Evolutionary conservation across 2,329 filamentous ascomycete genomes (phyloP), one percentile per base, ranked within the genome.

Genomic region (Stemphylium lycopersici): DNA sequence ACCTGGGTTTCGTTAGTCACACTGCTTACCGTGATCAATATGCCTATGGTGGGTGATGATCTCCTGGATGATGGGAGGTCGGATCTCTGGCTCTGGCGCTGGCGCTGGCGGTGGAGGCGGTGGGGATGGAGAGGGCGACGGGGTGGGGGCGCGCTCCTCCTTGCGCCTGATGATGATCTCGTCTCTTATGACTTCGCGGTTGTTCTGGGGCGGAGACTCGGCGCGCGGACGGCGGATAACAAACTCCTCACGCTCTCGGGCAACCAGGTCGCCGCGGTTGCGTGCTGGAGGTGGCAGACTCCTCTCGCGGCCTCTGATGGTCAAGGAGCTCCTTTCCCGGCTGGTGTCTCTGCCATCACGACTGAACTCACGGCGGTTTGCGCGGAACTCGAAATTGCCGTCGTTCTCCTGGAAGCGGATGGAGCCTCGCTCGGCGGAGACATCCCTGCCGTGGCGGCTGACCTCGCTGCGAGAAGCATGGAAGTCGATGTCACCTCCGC

Each of bases 31-130:
- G 76, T 96, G 91, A 69, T 96, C 90, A 65, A 96, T 89, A 69
- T 93, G 90, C 53, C 88, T 84, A 72, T 95, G 93, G 76, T 95
- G 90, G 0, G 91, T 96, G 62, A 96, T 93, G 54, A 96, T 87
- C 71, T 96, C 90, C 68, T 93, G 87, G 75, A 93, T 90, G 64
- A 96, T 91, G 0, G 88, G 89, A 31, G 91, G 91, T 16, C 88
- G 87, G 37, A 86, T 84, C 66, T 95, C 87, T 39, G 89, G 82
- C 59, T 83, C 83, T 26, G 85, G 86, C 39, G 83, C 81, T 41
- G 78, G 78, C 31, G 78, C 75, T 33, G 77, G 77, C 34, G 76
- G 77, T 37, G 77, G 76, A 38, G 79, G 78, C 24, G 74, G 71
- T 7, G 78, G 76, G 36, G 77, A 78, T 16, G 75, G 72, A 13